Percentiles rank a stretch among this genome's conserved stretches.
Evolutionary conservation across 768 basidiomycete genomes (phyloP).

Genomic region (Kwoniella sp.): DNA sequence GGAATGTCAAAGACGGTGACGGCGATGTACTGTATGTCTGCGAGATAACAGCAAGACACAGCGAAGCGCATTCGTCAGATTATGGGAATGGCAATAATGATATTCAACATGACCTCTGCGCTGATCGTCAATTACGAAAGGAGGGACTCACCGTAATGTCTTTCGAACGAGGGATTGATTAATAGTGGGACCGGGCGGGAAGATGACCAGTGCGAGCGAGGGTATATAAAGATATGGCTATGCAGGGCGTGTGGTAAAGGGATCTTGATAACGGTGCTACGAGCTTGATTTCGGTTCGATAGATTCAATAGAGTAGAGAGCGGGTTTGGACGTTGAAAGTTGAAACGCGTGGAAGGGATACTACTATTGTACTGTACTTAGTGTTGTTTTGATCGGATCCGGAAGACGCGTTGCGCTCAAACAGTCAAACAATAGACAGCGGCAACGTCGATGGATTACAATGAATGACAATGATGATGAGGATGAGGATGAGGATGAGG

Average conservation of each 20-base stretch:
- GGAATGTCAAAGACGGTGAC: neutral
- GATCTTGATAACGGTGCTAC: neutral
- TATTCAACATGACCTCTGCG: neutral
- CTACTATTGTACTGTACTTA: too few species aligned
- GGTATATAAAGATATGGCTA: neutral
- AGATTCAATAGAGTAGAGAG: too few species aligned
- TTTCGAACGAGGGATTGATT: neutral
- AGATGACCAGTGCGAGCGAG: neutral
- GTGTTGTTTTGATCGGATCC: too few species aligned
- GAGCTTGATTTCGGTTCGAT: too few species aligned
- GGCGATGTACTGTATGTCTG: conserved; percentile 8
- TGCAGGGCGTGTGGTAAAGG: neutral
- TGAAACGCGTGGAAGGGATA: too few species aligned
- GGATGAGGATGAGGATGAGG: conserved; percentile 4
- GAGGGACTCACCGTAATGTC: conserved; percentile 1
- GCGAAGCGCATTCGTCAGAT: neutral
- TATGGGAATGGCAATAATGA: too few species aligned
- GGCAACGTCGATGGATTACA: too few species aligned
- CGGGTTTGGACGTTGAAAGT: too few species aligned
- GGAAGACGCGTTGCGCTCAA: too few species aligned
- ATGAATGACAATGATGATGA: neutral
- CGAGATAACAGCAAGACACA: neutral
- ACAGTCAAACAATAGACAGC: too few species aligned
- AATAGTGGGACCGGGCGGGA: conserved; percentile 13
- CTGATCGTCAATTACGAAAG: neutral